Evolutionary conservation across 2,329 filamentous ascomycete genomes (phyloP).

Genomic region (Ophiostoma novo-ulmi): DNA sequence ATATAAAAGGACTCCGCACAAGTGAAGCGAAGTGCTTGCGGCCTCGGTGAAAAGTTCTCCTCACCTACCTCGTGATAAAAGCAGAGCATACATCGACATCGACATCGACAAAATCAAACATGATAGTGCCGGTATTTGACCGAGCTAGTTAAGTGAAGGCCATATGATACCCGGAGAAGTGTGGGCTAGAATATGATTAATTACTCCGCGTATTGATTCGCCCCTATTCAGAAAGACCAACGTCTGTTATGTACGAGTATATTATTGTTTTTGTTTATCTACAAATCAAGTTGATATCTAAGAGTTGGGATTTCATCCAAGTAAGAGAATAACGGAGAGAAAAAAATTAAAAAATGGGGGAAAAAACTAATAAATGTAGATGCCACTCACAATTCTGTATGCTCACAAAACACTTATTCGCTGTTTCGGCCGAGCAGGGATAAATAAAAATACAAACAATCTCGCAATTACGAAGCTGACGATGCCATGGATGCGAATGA

Average conservation of each 20-base stretch:
- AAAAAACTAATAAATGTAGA: no score
- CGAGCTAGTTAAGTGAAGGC: not conserved
- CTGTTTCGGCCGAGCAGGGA: not conserved
- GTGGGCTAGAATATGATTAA: not conserved
- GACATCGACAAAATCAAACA: not conserved
- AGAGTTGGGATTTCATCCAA: no score
- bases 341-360: no score
- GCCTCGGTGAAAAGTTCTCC: not conserved
- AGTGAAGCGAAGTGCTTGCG: not conserved
- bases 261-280: no score
- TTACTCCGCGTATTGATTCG: slow-evolving; percentile 3
- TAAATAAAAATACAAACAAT: not conserved
- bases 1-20: no score
- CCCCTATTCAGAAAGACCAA: not conserved
- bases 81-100: not conserved
- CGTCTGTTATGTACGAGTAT: no score
- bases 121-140: slow-evolving; percentile 5
- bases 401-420: not conserved
- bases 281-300: not conserved
- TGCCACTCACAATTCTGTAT: not conserved
- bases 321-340: no score
- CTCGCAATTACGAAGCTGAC: slow-evolving; percentile 8
- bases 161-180: not conserved
- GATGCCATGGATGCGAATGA: slow-evolving; percentile 1
- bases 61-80: not conserved